Evolutionary conservation across 495 filamentous ascomycete genomes (phyloP).

Genomic region (Entonaema liquescens): DNA sequence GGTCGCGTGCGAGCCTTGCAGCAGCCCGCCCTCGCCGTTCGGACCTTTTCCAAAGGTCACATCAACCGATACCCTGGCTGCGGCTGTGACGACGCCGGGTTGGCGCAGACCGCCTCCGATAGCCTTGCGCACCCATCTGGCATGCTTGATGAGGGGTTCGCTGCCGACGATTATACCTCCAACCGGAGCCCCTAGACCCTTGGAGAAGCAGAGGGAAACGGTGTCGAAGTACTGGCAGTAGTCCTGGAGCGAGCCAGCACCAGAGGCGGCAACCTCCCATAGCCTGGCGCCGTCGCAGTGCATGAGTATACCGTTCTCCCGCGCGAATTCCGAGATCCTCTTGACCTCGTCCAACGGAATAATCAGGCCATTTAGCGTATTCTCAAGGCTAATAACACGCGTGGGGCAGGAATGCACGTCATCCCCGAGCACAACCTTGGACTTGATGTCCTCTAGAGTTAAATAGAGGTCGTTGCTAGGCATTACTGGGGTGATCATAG

Average conservation of each 20-base stretch:
- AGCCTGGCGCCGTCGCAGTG: constrained; percentile 85
- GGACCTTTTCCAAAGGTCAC: constrained; percentile 70
- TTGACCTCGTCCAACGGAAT: constrained; percentile 72
- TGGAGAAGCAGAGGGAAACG: constrained; percentile 80
- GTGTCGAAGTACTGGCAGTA: constrained; percentile 77
- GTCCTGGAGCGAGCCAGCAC: constrained; percentile 66
- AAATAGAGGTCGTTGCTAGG: constrained; percentile 72
- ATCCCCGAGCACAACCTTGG: constrained; percentile 53
- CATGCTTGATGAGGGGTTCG: constrained; percentile 68
- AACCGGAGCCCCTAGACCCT: constrained; percentile 83
- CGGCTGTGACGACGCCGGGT: constrained; percentile 68
- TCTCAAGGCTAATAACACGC: constrained; percentile 78
- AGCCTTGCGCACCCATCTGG: constrained; percentile 78
- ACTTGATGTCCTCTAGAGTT: constrained; percentile 74
- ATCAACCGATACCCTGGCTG: constrained; percentile 67
- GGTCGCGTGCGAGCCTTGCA: constrained; percentile 66
- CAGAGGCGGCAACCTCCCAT: constrained; percentile 72
- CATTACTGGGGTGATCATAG: constrained; percentile 61
- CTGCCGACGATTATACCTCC: constrained; percentile 77
- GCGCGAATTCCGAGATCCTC: constrained; percentile 71
- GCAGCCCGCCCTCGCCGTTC: constrained; percentile 66
- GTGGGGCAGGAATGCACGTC: constrained; percentile 70
- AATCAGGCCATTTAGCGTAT: constrained; percentile 78
- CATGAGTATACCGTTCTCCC: constrained; percentile 68
- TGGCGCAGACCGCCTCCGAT: constrained; percentile 83